phyloP scores from a whole-genome alignment of 306 rosid species.

The Lathyrus aphaca region DNA sequence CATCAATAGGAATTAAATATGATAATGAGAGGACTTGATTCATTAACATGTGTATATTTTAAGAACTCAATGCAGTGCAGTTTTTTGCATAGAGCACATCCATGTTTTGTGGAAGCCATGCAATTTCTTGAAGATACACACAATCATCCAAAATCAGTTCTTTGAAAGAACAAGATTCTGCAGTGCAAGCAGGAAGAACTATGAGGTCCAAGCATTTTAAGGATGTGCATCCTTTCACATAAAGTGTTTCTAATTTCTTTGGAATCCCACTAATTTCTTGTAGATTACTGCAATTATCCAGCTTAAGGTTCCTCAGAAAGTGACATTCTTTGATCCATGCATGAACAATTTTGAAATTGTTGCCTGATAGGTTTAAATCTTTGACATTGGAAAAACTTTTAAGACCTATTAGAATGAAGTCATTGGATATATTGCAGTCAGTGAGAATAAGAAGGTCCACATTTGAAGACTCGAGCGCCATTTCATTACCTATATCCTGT shows the following conservation, averaged over 20 bases:
- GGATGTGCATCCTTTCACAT: neutral
- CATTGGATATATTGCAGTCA: neutral
- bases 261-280: neutral
- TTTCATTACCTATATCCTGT: neutral
- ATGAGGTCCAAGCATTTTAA: neutral
- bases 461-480: neutral
- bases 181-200: neutral
- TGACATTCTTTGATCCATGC: neutral
- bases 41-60: no score
- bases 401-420: neutral
- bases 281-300: neutral
- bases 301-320: slow-evolving; percentile 1
- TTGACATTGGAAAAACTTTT: neutral
- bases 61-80: no score
- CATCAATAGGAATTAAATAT: neutral
- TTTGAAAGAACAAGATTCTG: neutral
- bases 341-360: slow-evolving; percentile 1
- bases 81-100: neutral
- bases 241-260: neutral
- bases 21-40: neutral
- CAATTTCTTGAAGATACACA: neutral
- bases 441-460: slow-evolving; percentile 22
- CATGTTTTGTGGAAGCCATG: neutral
- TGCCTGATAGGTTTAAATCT: slow-evolving; percentile 11
- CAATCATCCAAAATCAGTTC: neutral